phyloP scores from a whole-genome alignment of 305 asterid genomes.

The Plantago lanceolata region DNA sequence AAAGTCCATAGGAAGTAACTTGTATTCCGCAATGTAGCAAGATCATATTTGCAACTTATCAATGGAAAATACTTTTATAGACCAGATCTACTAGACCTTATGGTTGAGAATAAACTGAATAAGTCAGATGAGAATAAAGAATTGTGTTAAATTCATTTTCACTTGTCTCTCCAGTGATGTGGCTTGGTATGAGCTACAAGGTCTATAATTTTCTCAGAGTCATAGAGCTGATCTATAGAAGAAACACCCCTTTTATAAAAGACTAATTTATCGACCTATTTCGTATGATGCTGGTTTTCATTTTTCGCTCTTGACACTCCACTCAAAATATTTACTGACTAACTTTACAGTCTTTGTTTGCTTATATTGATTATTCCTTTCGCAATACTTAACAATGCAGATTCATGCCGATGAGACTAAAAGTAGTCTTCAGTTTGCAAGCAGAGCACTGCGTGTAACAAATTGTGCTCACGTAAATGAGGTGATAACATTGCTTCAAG shows the following conservation, averaged over 20 bases:
- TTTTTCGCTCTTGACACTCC: slow-evolving; percentile 15
- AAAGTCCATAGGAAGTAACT: too few relatives aligned
- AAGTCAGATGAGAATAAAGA: too few relatives aligned
- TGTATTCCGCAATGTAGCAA: not conserved
- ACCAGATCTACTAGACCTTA: too few relatives aligned
- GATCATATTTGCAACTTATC: slow-evolving; percentile 7
- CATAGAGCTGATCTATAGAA: not conserved
- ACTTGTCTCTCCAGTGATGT: too few relatives aligned
- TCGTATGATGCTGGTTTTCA: slow-evolving; percentile 7
- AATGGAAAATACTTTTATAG: not conserved
- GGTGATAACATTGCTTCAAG: slow-evolving; percentile 40
- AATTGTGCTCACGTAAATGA: slow-evolving; percentile 95
- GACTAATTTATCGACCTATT: too few relatives aligned
- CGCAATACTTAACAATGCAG: slow-evolving; percentile 37
- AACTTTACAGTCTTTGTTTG: slow-evolving; percentile 1
- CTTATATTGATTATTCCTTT: slow-evolving; percentile 12
- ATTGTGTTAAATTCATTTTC: too few relatives aligned
- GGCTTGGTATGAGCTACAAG: too few relatives aligned
- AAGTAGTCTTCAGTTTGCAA: slow-evolving; percentile 96
- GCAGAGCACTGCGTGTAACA: slow-evolving; percentile 93
- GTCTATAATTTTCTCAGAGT: too few relatives aligned
- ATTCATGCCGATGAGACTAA: slow-evolving; percentile 94
- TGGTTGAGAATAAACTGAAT: too few relatives aligned
- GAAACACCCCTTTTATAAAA: not conserved
- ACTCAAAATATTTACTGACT: slow-evolving; percentile 1